Evolutionary conservation across 2,329 filamentous ascomycete species (phyloP), one percentile per base, ranked within the genome.

Genomic region (Arthrobotrys iridis): DNA sequence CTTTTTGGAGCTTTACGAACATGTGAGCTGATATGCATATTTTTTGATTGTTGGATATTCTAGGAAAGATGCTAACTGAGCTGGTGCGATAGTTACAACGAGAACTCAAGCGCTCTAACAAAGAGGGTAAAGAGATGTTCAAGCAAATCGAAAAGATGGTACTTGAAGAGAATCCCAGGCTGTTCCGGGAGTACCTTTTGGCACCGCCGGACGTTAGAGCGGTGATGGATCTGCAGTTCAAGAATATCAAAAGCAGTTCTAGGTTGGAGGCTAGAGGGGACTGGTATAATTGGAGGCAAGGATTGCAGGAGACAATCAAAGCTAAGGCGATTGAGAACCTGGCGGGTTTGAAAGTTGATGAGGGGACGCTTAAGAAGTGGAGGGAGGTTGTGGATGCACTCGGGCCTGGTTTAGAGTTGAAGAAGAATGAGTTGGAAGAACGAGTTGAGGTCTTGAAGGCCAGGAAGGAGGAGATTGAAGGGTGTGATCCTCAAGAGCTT

Each of bases 271-370:
- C 94, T 83, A 97, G 97, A 81, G 93, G 92, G 68, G 93, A 95
- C 85, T 99, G 95, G 95, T 99, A 99, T 81, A 91, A 94, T 80
- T 99, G 95, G 95, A 90, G 95, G 41, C 94, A 92, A 86, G 94
- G 95, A 79, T 86, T 98, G 22, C 89, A 91, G 28, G 86, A 93
- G 66, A 91, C 92, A 15, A 86, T 99, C 37, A 93, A 91, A 80
- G 89, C 93, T 78, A 93, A 92, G 2, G 87, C 98, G 2, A 82
- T 91, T 64, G 89, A 87, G 75, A 95, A 93, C 68, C 85, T 88
- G 0, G 87, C 91, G 67, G 92, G 90, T 18, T 92, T 99, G 88
- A 87, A 88, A 50, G 84, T 84, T 0, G 95, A 99, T 78, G 88
- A 91, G 60, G 84, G 87, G 64, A 80, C 88, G 1, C 82, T 99